Conservation (phyloP, 108 stramenopile species). For the Schizochytrium sp. region DNA sequence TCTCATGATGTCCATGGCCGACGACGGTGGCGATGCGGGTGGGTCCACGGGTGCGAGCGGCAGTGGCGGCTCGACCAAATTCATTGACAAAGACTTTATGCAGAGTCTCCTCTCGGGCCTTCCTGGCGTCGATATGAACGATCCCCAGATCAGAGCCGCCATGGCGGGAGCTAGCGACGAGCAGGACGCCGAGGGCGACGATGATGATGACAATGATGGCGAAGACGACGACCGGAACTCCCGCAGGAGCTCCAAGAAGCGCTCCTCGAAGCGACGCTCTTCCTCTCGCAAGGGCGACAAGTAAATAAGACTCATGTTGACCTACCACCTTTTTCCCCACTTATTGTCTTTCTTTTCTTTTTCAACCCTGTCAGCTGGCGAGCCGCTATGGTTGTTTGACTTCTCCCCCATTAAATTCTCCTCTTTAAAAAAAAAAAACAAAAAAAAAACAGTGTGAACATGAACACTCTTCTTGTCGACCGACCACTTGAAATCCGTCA, state of each 20-base stretch:
- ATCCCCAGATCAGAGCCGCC: constrained; percentile 76
- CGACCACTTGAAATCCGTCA: too few relatives aligned
- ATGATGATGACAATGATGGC: constrained; percentile 22
- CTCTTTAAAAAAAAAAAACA: too few relatives aligned
- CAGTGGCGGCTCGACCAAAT: constrained; percentile 48
- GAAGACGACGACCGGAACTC: not conserved
- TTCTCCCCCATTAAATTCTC: too few relatives aligned
- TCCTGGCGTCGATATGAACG: constrained; percentile 79
- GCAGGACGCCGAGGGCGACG: constrained; percentile 50
- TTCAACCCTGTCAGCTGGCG: too few relatives aligned
- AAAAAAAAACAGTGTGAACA: too few relatives aligned
- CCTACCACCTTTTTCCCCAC: too few relatives aligned
- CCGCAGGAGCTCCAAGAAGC: not conserved
- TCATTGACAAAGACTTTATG: constrained; percentile 68
- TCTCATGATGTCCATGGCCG: constrained; percentile 91
- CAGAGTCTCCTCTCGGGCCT: constrained; percentile 65
- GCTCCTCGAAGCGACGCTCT: not conserved
- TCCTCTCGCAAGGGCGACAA: not conserved
- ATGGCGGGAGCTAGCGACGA: constrained; percentile 33
- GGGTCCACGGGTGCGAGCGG: constrained; percentile 52
- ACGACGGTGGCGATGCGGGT: constrained; percentile 72
- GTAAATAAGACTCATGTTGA: not conserved
- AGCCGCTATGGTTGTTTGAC: too few relatives aligned
- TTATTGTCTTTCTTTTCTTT: too few relatives aligned
- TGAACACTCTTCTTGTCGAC: too few relatives aligned